These are phyloP conservation scores for Suhomyces canberraensis DNA, from an alignment of 805 yeast genomes.

Conservation along the genomic window DNA sequence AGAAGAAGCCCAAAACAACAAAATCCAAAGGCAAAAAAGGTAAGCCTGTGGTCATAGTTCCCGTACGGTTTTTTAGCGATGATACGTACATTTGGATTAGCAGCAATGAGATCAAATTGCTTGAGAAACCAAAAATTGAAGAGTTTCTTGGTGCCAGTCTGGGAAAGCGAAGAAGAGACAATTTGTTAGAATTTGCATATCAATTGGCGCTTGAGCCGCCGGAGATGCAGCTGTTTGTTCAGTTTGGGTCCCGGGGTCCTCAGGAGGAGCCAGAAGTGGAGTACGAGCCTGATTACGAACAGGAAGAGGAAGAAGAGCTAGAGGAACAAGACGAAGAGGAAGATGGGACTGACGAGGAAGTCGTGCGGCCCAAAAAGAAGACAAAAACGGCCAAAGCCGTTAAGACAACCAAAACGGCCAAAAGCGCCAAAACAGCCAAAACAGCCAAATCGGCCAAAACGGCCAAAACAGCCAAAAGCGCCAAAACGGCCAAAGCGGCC, in stretches of 20 bases:
- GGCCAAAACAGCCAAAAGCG: constrained; percentile 2
- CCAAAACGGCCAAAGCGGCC: constrained; percentile 1
- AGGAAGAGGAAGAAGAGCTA: constrained; percentile 9
- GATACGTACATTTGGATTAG: constrained; percentile 71
- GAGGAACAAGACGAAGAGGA: constrained; percentile 10
- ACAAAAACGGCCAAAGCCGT: constrained; percentile 7
- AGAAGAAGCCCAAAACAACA: constrained; percentile 45
- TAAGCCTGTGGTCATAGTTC: constrained; percentile 23
- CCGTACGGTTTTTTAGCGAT: constrained; percentile 71
- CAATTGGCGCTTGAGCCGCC: constrained; percentile 48
- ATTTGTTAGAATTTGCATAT: constrained; percentile 48
- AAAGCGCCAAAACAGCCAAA: background rate
- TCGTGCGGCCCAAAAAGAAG: background rate
- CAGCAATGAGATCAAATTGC: constrained; percentile 45
- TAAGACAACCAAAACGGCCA: constrained; percentile 4
- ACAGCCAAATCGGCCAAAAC: constrained; percentile 11
- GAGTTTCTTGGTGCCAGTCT: constrained; percentile 25
- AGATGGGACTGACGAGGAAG: constrained; percentile 14
- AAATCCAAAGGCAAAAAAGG: constrained; percentile 11
- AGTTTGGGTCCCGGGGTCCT: constrained; percentile 42
- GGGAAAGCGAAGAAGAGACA: constrained; percentile 38
- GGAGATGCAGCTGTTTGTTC: constrained; percentile 38
- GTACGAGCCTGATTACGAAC: constrained; percentile 15
- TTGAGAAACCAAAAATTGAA: constrained; percentile 42
- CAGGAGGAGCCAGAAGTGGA: constrained; percentile 40